A percentile compares a stretch with the other conserved stretches of the same genome.
Evolutionary conservation across 768 basidiomycete genomes (phyloP).

Genomic region (Boletus rex-veris): DNA sequence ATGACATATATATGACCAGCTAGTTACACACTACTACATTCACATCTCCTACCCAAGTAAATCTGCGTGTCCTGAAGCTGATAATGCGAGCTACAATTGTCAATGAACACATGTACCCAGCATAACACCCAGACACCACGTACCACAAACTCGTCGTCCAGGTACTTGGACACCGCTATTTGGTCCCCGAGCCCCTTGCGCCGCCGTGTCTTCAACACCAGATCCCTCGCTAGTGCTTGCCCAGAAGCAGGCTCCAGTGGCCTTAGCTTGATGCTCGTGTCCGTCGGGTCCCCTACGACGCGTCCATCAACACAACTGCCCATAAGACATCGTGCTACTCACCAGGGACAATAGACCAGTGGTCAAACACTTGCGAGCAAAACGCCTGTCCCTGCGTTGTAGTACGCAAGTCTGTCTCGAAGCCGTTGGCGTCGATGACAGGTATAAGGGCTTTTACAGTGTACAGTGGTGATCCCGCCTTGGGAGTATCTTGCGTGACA

Average conservation of each 20-base stretch:
- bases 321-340: conserved; percentile 25
- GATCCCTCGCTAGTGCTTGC: conserved; percentile 88
- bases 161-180: conserved; percentile 94
- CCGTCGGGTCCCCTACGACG: conserved; percentile 86
- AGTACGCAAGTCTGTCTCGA: conserved; percentile 96
- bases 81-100: conserved; percentile 73
- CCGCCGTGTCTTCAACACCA: conserved; percentile 94
- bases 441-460: conserved; percentile 98
- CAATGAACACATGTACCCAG: conserved; percentile 6
- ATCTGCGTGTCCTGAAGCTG: conserved; percentile 95
- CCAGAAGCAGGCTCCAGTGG: conserved; percentile 97
- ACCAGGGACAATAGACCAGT: conserved; percentile 99
- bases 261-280: conserved; percentile 93
- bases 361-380: conserved; percentile 95
- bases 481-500: conserved; percentile 96
- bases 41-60: conserved; percentile 59
- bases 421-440: conserved; percentile 97
- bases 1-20: conserved; percentile 5
- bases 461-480: conserved; percentile 96
- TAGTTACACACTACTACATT: conserved; percentile 4
- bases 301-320: neutral
- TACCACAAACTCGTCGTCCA: conserved; percentile 96
- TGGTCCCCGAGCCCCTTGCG: conserved; percentile 96
- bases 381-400: conserved; percentile 99
- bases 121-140: conserved; percentile 29